Evolutionary conservation across 2,329 filamentous ascomycete species (phyloP).

Genomic region (Penicillium sp.): DNA sequence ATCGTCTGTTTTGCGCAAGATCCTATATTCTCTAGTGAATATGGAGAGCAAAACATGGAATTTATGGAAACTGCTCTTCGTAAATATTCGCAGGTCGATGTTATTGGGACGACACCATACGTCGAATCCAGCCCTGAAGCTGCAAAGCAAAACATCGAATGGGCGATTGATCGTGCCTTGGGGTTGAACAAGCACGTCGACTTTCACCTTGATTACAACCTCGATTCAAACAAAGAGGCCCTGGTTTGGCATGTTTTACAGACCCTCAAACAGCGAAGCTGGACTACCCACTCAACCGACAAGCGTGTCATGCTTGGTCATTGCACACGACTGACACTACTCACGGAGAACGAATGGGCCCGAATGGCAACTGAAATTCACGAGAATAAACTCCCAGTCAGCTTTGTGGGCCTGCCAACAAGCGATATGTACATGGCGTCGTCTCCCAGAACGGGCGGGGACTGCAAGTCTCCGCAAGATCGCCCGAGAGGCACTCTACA

Average conservation of each 20-base stretch:
- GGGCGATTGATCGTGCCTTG: slow-evolving; percentile 58
- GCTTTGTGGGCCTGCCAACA: slow-evolving; percentile 67
- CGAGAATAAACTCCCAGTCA: slow-evolving; percentile 53
- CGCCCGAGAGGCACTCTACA: slow-evolving; percentile 60
- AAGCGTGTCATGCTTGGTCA: slow-evolving; percentile 63
- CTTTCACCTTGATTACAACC: slow-evolving; percentile 69
- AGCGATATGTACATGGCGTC: slow-evolving; percentile 73
- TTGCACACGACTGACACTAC: slow-evolving; percentile 63
- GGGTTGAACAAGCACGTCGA: slow-evolving; percentile 58
- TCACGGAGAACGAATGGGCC: slow-evolving; percentile 51
- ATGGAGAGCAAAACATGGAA: slow-evolving; percentile 51
- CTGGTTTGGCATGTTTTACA: slow-evolving; percentile 56
- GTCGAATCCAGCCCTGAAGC: slow-evolving; percentile 56
- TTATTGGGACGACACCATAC: slow-evolving; percentile 67
- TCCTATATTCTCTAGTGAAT: slow-evolving; percentile 59
- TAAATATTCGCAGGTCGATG: slow-evolving; percentile 49
- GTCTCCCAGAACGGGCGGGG: slow-evolving; percentile 26
- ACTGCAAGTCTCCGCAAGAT: slow-evolving; percentile 12
- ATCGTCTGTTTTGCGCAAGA: slow-evolving; percentile 71
- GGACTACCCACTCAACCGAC: slow-evolving; percentile 43
- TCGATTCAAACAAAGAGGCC: slow-evolving; percentile 51
- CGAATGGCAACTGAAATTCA: slow-evolving; percentile 50
- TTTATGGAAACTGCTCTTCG: slow-evolving; percentile 50
- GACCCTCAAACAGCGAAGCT: slow-evolving; percentile 49
- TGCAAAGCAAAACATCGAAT: slow-evolving; percentile 58